These are phyloP conservation scores for Mortierella sp. DNA, from an alignment of 371 early-diverging fungal genomes.

Conservation along the genomic window DNA sequence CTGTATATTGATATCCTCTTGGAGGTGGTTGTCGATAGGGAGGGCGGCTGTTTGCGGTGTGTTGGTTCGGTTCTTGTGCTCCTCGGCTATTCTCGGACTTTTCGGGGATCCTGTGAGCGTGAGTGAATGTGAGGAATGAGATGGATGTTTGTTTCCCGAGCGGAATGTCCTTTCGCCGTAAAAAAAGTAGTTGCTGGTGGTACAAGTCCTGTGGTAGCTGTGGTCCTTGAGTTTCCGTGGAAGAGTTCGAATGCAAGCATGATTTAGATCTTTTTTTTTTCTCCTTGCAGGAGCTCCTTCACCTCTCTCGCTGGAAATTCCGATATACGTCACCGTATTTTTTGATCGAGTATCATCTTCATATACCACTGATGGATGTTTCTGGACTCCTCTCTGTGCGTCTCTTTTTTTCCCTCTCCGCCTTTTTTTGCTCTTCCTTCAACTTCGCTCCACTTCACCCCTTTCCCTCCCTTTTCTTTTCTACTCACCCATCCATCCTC, in stretches of 20 bases:
- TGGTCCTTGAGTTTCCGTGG: background rate
- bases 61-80: background rate
- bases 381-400: background rate
- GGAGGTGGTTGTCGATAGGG: background rate
- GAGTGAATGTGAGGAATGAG: background rate
- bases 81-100: conserved; percentile 1
- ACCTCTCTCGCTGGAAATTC: background rate
- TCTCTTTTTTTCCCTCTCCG: background rate
- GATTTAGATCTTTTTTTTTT: background rate
- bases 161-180: background rate
- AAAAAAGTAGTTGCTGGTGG: background rate
- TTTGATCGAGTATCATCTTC: background rate
- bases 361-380: background rate
- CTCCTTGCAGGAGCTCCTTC: background rate
- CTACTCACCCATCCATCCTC: background rate
- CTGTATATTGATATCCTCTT: background rate
- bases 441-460: background rate
- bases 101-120: background rate
- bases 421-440: background rate
- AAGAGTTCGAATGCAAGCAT: background rate
- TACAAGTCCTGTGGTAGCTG: background rate
- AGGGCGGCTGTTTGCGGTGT: background rate
- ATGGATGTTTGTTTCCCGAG: background rate
- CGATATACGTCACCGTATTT: conserved; percentile 6
- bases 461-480: background rate